Conservation (phyloP, 2,329 filamentous ascomycete genomes). For the Exserohilum rostratum region DNA sequence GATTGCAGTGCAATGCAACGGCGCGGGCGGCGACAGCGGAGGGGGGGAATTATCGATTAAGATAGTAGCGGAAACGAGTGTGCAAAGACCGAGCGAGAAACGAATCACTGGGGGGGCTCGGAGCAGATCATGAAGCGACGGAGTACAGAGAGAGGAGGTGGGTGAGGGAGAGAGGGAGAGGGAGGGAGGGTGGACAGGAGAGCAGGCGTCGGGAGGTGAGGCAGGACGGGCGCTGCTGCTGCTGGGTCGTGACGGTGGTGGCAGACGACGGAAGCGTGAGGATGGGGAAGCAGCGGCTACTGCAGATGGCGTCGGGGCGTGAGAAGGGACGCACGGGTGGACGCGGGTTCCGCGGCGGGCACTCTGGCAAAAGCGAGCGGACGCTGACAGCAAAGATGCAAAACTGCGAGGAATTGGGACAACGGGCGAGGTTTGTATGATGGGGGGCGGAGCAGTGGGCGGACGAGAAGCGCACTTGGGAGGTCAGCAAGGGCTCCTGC, state of each 20-base stretch:
- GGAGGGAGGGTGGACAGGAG: conserved; percentile 31
- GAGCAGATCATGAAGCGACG: conserved; percentile 28
- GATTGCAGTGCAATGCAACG: conserved; percentile 22
- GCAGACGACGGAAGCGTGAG: conserved; percentile 10
- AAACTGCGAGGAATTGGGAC: not conserved
- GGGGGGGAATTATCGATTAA: conserved; percentile 46
- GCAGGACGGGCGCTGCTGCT: too few relatives aligned
- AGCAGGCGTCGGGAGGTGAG: not conserved
- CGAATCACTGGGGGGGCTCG: conserved; percentile 42
- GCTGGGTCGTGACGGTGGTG: too few relatives aligned
- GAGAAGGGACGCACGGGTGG: conserved; percentile 22
- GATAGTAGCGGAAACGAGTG: conserved; percentile 48
- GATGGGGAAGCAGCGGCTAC: conserved; percentile 16
- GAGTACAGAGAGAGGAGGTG: conserved; percentile 30
- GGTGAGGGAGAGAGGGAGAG: conserved; percentile 15
- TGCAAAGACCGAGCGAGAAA: conserved; percentile 33
- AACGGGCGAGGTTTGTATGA: conserved; percentile 7
- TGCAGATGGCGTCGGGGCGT: conserved; percentile 14
- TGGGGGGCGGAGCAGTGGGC: not conserved
- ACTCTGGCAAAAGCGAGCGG: conserved; percentile 27
- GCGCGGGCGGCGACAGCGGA: conserved; percentile 20
- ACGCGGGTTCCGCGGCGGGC: conserved; percentile 25
- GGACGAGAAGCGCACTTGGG: conserved; percentile 5
- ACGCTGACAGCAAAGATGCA: conserved; percentile 23
- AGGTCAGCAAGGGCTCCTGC: conserved; percentile 10